Conservation (phyloP, 2,329 filamentous ascomycete species). For the Daldinia eschscholtzii region DNA sequence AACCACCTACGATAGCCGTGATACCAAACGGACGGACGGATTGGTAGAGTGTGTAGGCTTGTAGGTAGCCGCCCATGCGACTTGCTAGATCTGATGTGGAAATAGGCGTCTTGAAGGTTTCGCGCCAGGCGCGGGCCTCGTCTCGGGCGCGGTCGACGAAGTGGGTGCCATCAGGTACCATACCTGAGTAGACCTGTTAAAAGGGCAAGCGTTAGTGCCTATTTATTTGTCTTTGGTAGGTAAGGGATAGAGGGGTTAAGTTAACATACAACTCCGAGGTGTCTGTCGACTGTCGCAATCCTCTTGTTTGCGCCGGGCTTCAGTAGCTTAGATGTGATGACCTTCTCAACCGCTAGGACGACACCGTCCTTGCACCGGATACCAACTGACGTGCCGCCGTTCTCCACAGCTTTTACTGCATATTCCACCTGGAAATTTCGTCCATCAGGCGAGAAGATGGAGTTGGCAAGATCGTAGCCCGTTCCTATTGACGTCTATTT, state of each 20-base stretch:
- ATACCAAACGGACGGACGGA: slow-evolving; percentile 97
- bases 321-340: slow-evolving; percentile 93
- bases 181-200: slow-evolving; percentile 88
- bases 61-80: slow-evolving; percentile 94
- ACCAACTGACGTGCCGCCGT: slow-evolving; percentile 94
- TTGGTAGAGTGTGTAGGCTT: slow-evolving; percentile 97
- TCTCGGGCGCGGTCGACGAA: slow-evolving; percentile 95
- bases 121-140: slow-evolving; percentile 91
- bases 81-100: slow-evolving; percentile 87
- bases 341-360: slow-evolving; percentile 95
- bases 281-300: slow-evolving; percentile 93
- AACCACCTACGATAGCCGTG: slow-evolving; percentile 92
- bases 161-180: slow-evolving; percentile 94
- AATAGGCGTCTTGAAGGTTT: slow-evolving; percentile 94
- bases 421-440: slow-evolving; percentile 99
- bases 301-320: slow-evolving; percentile 97
- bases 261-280: slow-evolving; percentile 86
- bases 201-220: neutral
- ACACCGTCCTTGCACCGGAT: slow-evolving; percentile 98
- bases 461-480: slow-evolving; percentile 99
- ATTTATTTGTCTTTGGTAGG: neutral
- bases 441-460: slow-evolving; percentile 98
- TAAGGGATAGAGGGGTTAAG: slow-evolving; percentile 2
- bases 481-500: slow-evolving; percentile 97
- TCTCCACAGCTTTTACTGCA: slow-evolving; percentile 98